Evolutionary conservation across 2,329 filamentous ascomycete species (phyloP).

Genomic region (Xylaria sp.): DNA sequence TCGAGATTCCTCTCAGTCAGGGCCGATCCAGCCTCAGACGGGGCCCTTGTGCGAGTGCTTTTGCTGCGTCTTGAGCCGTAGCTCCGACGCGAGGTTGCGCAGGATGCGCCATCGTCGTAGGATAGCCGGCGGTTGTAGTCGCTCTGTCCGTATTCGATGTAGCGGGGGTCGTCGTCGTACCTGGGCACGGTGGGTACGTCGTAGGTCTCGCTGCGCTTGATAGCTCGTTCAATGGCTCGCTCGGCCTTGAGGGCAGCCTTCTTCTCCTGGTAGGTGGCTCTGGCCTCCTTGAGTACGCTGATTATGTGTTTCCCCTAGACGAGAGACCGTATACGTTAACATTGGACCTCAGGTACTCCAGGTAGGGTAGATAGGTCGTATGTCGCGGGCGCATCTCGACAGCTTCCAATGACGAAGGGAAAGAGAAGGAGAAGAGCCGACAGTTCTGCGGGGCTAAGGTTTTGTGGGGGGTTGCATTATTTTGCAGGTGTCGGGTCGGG

Average conservation of each 20-base stretch:
- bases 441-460: too few species aligned
- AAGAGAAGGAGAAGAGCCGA: neutral
- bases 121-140: conserved; percentile 28
- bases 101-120: conserved; percentile 41
- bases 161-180: conserved; percentile 36
- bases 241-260: conserved; percentile 80
- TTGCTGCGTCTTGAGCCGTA: conserved; percentile 43
- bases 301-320: conserved; percentile 86
- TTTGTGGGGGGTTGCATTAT: too few species aligned
- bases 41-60: conserved; percentile 38
- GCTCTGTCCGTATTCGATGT: conserved; percentile 33
- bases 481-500: too few species aligned
- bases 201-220: conserved; percentile 64
- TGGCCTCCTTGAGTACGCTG: conserved; percentile 89
- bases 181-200: conserved; percentile 40
- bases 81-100: conserved; percentile 48
- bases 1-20: conserved; percentile 58
- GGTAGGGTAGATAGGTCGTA: too few species aligned
- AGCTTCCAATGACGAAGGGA: too few species aligned
- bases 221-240: conserved; percentile 51
- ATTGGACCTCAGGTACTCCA: too few species aligned
- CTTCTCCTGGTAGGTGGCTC: conserved; percentile 82
- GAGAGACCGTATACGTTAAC: conserved; percentile 13
- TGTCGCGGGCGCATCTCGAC: too few species aligned
- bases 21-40: conserved; percentile 41